Conservation (phyloP, 192 early-diverging fungal species). For the Gamsiella multidivaricata region DNA sequence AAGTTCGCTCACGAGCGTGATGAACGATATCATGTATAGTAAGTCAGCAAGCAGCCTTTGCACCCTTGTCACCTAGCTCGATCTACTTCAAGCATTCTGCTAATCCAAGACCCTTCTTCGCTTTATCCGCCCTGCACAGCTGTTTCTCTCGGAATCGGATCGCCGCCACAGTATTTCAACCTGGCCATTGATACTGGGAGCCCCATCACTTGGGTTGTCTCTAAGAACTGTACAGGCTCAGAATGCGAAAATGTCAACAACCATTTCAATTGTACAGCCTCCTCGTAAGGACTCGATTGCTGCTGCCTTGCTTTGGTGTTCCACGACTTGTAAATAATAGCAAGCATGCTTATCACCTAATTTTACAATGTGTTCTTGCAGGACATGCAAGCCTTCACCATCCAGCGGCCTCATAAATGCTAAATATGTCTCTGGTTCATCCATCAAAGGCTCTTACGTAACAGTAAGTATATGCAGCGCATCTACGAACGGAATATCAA, state of each 20-base stretch:
- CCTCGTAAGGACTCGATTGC: no score
- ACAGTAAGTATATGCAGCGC: not conserved
- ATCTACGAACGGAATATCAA: no score
- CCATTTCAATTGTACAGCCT: constrained; percentile 20
- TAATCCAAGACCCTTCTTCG: not conserved
- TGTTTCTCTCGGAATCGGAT: constrained; percentile 65
- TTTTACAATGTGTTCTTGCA: not conserved
- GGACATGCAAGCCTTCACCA: constrained; percentile 17
- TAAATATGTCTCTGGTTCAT: constrained; percentile 20
- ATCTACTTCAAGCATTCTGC: no score
- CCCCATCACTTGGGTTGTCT: constrained; percentile 70
- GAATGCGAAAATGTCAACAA: constrained; percentile 7
- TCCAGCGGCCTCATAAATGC: constrained; percentile 8
- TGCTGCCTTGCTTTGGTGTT: no score
- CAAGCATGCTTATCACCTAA: not conserved
- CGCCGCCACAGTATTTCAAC: constrained; percentile 72
- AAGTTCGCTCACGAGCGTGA: constrained; percentile 15
- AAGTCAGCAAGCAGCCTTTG: no score
- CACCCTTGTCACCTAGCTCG: not conserved
- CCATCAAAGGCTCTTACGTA: constrained; percentile 12
- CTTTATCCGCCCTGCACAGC: constrained; percentile 20
- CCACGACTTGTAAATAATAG: no score
- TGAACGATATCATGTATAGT: constrained; percentile 35
- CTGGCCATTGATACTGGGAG: constrained; percentile 80
- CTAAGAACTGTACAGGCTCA: constrained; percentile 6